Percentiles rank a stretch among this genome's conserved stretches.
These are phyloP conservation scores for Lentinula sp. DNA, from an alignment of 768 basidiomycete genomes.

Conservation along the genomic window DNA sequence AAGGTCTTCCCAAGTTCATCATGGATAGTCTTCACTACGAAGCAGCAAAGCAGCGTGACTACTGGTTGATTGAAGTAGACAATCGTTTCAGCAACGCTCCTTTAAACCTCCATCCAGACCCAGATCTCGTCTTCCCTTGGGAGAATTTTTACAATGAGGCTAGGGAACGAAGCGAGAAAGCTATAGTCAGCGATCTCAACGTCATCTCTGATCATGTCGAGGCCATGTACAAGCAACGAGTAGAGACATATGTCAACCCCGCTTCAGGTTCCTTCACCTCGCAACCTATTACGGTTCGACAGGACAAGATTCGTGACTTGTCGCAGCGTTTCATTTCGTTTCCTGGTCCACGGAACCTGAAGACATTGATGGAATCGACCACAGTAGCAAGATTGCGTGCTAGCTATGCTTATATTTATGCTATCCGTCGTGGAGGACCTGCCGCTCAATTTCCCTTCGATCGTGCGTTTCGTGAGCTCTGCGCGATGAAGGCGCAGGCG, in stretches of 20 bases:
- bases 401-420: conserved; percentile 42
- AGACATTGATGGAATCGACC: conserved; percentile 21
- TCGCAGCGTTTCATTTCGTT: conserved; percentile 33
- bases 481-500: conserved; percentile 42
- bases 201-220: conserved; percentile 36
- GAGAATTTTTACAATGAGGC: conserved; percentile 9
- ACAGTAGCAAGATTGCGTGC: conserved; percentile 34
- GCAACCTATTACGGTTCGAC: conserved; percentile 35
- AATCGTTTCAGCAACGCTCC: neutral
- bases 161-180: conserved; percentile 11
- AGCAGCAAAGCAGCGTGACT: conserved; percentile 10
- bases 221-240: conserved; percentile 19
- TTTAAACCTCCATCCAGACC: neutral
- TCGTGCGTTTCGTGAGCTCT: conserved; percentile 43
- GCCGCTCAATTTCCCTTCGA: conserved; percentile 46
- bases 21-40: conserved; percentile 21
- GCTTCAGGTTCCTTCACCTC: conserved; percentile 25
- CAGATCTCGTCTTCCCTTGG: conserved; percentile 1
- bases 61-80: conserved; percentile 10
- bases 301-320: conserved; percentile 38
- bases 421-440: conserved; percentile 8
- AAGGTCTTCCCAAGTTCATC: conserved; percentile 15
- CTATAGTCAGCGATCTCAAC: conserved; percentile 23
- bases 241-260: conserved; percentile 8
- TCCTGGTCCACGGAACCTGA: conserved; percentile 21